Evolutionary conservation across 2,329 filamentous ascomycete genomes (phyloP).

Genomic region (Curvularia eragrostidis): DNA sequence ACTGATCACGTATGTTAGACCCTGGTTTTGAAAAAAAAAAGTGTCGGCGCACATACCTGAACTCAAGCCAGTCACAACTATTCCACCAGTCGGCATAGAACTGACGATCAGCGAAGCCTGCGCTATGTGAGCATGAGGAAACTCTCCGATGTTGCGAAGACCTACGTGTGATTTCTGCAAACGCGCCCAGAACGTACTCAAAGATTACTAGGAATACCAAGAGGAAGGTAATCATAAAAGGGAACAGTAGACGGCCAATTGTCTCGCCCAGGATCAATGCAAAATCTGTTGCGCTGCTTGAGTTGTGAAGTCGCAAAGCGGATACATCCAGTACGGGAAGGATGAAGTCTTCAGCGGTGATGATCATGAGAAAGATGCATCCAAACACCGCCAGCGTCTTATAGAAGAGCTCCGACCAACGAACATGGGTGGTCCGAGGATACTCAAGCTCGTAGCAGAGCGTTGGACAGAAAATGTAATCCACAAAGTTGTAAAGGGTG

Average conservation of each 20-base stretch:
- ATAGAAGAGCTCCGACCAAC: constrained; percentile 81
- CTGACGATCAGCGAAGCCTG: constrained; percentile 11
- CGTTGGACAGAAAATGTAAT: constrained; percentile 91
- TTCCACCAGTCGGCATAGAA: constrained; percentile 67
- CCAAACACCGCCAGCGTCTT: constrained; percentile 92
- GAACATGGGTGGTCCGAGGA: constrained; percentile 75
- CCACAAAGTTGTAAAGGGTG: constrained; percentile 78
- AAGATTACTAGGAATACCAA: constrained; percentile 98
- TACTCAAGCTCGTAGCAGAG: constrained; percentile 98
- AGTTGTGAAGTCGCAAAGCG: constrained; percentile 58
- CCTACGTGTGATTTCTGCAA: constrained; percentile 82
- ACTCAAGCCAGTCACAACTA: constrained; percentile 89
- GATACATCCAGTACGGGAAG: constrained; percentile 85
- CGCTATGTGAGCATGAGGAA: background rate
- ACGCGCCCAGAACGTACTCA: constrained; percentile 93
- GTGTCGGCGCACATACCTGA: constrained; percentile 64
- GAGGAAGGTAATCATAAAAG: constrained; percentile 95
- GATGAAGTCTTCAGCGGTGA: constrained; percentile 94
- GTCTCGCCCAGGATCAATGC: constrained; percentile 85
- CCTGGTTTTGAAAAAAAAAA: background rate
- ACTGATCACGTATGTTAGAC: background rate
- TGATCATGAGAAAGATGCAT: constrained; percentile 91
- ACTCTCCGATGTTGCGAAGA: background rate
- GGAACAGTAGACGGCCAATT: constrained; percentile 89
- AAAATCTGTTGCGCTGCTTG: constrained; percentile 65